Percentiles rank a stretch among this genome's conserved stretches.
Conservation (phyloP, 495 filamentous ascomycete species). For the Neurospora pannonica region DNA sequence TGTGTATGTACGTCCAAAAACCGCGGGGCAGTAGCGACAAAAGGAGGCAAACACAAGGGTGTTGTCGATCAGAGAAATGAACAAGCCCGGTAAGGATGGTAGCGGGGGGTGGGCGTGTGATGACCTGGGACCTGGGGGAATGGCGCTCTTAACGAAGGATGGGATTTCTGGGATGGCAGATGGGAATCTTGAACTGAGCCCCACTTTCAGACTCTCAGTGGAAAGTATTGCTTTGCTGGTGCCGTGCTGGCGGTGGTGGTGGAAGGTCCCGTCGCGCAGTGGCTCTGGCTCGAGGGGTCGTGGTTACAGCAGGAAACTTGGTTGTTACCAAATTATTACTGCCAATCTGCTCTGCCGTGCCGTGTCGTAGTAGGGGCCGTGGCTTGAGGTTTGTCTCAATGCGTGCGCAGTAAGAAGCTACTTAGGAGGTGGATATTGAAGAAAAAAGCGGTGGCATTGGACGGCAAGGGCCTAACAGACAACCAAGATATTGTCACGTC, state of each 20-base stretch:
- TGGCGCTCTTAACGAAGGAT: constrained; percentile 14
- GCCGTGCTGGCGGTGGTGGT: neutral
- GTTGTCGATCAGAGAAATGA: constrained; percentile 1
- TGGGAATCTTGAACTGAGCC: constrained; percentile 5
- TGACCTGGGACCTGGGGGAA: neutral
- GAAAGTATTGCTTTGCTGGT: neutral
- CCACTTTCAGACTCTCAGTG: neutral
- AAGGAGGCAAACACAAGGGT: neutral
- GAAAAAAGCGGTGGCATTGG: neutral
- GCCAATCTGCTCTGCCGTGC: neutral
- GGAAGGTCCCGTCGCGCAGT: neutral
- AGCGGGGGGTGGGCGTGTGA: constrained; percentile 2
- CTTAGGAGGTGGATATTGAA: neutral
- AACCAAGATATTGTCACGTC: neutral
- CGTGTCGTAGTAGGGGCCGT: neutral
- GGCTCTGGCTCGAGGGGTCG: neutral
- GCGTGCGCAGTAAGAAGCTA: neutral
- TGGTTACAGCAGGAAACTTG: neutral
- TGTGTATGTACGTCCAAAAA: neutral
- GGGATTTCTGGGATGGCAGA: constrained; percentile 16
- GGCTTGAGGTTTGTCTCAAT: neutral
- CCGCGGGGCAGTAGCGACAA: neutral
- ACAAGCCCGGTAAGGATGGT: neutral
- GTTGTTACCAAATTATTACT: neutral
- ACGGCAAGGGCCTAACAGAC: neutral